These are phyloP conservation scores for Pelargonium cotyledonis DNA, from an alignment of 441 rosid genomes.

Conservation along the genomic window DNA sequence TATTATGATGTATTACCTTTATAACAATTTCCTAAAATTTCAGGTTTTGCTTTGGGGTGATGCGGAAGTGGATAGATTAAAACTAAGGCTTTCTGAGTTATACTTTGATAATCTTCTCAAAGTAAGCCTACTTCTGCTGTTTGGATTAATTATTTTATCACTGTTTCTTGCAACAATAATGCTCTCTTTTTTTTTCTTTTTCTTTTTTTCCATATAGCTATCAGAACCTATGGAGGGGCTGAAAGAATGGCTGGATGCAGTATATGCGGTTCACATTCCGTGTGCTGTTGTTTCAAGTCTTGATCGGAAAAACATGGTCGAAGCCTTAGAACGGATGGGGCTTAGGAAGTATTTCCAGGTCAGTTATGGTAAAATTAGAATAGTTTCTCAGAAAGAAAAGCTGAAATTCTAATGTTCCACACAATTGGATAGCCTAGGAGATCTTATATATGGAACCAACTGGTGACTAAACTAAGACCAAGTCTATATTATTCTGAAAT, in stretches of 20 bases:
- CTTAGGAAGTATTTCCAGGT: constrained; percentile 86
- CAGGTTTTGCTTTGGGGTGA: constrained; percentile 70
- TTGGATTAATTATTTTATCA: constrained; percentile 1
- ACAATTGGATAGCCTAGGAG: too few relatives aligned
- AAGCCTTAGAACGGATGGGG: constrained; percentile 60
- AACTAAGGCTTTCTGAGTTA: constrained; percentile 56
- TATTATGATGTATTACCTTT: neutral
- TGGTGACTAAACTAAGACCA: neutral
- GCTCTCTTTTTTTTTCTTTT: neutral
- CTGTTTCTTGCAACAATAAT: constrained; percentile 14
- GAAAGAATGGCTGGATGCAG: constrained; percentile 79
- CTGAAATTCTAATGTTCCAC: too few relatives aligned
- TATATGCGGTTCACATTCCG: constrained; percentile 68
- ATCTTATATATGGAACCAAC: too few relatives aligned
- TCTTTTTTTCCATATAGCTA: constrained; percentile 35
- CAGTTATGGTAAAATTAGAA: neutral
- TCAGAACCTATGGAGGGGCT: constrained; percentile 67
- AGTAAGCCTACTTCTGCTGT: constrained; percentile 37
- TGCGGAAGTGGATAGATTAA: constrained; percentile 49
- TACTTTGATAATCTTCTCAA: constrained; percentile 52
- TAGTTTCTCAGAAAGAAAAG: too few relatives aligned
- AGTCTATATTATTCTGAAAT: neutral
- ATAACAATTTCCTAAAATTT: constrained; percentile 20
- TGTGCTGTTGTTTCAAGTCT: constrained; percentile 93
- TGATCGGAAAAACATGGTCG: constrained; percentile 71